phyloP scores from a whole-genome alignment of 305 asterid genomes.

The Rubia tinctorum region DNA sequence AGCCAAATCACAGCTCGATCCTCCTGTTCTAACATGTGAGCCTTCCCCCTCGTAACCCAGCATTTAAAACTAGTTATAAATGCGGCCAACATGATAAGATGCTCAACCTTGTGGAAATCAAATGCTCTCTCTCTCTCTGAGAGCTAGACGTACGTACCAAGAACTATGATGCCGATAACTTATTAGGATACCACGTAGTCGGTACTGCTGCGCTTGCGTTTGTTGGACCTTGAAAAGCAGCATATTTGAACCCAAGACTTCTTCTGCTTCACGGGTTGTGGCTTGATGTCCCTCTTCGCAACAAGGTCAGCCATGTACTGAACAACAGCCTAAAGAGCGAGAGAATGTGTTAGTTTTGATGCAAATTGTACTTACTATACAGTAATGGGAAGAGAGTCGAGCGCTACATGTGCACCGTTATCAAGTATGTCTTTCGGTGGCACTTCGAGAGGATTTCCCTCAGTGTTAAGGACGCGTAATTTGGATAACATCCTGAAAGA shows the following conservation, averaged over 20 bases:
- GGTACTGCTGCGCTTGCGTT: conserved; percentile 61
- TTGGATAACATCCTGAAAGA: conserved; percentile 75
- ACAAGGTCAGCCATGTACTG: conserved; percentile 70
- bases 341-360: conserved; percentile 14
- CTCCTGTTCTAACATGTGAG: conserved; percentile 49
- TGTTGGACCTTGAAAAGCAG: conserved; percentile 73
- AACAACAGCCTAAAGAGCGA: conserved; percentile 63
- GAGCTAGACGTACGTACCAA: conserved; percentile 28
- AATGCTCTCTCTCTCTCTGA: background rate
- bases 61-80: conserved; percentile 18
- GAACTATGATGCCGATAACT: conserved; percentile 8
- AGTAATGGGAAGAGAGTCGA: background rate
- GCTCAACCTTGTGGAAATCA: background rate
- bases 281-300: conserved; percentile 58
- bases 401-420: conserved; percentile 78
- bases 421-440: conserved; percentile 63
- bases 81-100: conserved; percentile 19
- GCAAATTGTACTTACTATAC: background rate
- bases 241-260: conserved; percentile 77
- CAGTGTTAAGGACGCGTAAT: conserved; percentile 59
- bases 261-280: conserved; percentile 64
- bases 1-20: conserved; percentile 20
- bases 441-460: conserved; percentile 79
- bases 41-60: conserved; percentile 22
- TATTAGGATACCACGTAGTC: conserved; percentile 42